Base-by-base conservation (phyloP, 352 stramenopile species). In the Paralagenidium karlingii region DNA sequence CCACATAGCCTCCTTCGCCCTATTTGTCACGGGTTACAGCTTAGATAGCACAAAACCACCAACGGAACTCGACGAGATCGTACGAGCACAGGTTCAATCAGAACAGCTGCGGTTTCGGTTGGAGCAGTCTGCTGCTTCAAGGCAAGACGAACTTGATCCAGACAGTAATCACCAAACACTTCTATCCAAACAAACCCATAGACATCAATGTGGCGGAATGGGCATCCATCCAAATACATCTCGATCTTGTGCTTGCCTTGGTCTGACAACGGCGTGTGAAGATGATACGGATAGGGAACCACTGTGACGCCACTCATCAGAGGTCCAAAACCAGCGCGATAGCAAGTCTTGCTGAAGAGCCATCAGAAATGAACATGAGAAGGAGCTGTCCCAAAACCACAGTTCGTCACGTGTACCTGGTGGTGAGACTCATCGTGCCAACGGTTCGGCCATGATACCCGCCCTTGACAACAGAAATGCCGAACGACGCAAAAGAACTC, bases 1-100 rank as follows among this genome's bases (percentile, higher is more conserved):
- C 70, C n/a, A 94, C 71, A 56, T 95, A 96, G 36, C 89, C 86
- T 21, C 86, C 86, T 58, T 97, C 89, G 27, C 89, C 89, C 58
- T 68, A 55, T 3, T 7, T 7, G 15, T n/a, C n/a, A n/a, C n/a
- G 3, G 7, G 22, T 3, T 36, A 7, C 19, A 8, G 22, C 8
- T 3, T 47, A 18, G 30, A 43, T 46, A 29, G 31, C 11, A 13
- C 19, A 43, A 43, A n/a, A 19, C 38, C 13, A 39, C 12, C 34
- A 20, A 43, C 15, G 34, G 13, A 13, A 9, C 9, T 13, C 9
- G 9, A 39, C 9, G 16, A 39, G 6, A 12, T 26, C 36, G 15
- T 60, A 63, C 59, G 41, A 96, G 52, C 12, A 96, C 58, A 20
- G 85, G 75, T 53, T 97, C 89, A 24, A 97, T 84, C 34, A 97